Conservation (phyloP, 1,284 basidiomycete genomes). For the Tranzscheliella williamsii region DNA sequence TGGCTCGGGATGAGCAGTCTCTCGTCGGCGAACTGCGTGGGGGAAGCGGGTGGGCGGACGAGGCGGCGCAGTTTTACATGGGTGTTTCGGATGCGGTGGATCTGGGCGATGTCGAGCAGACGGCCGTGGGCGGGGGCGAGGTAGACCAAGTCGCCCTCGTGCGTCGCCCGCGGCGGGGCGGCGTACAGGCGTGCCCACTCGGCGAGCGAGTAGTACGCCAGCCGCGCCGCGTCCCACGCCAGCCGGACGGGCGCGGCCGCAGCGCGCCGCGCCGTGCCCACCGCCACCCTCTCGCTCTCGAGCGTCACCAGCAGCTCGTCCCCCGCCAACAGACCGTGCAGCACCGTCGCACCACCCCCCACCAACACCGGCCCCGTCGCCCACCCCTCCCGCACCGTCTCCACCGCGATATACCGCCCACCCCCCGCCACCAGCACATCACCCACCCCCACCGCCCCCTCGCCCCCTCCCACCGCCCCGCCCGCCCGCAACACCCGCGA, state of each 20-base stretch:
- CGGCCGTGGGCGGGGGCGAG: not conserved
- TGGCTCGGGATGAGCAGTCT: constrained; percentile 4
- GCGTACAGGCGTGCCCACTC: not conserved
- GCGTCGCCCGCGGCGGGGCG: not conserved
- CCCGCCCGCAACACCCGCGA: no score
- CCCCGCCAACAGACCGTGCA: not conserved
- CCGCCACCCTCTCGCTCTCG: not conserved
- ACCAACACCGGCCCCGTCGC: no score
- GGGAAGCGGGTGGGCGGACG: no score
- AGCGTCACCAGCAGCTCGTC: not conserved
- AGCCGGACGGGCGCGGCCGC: not conserved
- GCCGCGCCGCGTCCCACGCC: not conserved
- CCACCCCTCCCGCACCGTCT: no score
- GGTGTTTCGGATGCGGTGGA: constrained; percentile 4
- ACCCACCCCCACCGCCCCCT: not conserved
- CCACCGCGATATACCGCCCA: no score
- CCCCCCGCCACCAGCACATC: not conserved
- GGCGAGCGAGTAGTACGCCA: not conserved
- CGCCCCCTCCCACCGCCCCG: no score
- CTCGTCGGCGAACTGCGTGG: constrained; percentile 31
- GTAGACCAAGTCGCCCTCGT: constrained; percentile 30
- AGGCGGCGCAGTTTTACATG: constrained; percentile 1
- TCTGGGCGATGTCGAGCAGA: constrained; percentile 10
- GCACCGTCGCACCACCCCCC: not conserved
- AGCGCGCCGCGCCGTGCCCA: not conserved